Percentiles rank a stretch among this genome's conserved stretches.
Conservation (phyloP, 139 green algal species). For the Ostreobium quekettii region DNA sequence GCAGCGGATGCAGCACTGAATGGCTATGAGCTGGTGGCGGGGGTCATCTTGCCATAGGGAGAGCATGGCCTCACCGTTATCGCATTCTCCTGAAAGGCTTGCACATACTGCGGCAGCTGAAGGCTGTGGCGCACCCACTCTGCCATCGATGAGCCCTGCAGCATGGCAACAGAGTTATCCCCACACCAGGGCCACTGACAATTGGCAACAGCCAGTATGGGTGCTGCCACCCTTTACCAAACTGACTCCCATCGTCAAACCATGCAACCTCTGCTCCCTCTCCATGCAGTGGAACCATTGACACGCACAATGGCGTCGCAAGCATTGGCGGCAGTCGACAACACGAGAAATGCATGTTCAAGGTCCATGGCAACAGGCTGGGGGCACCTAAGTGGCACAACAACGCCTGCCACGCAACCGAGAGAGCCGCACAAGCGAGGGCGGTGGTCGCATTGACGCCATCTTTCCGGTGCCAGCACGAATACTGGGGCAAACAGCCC, state of each 20-base stretch:
- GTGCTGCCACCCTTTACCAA: no score
- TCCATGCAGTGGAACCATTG: not conserved
- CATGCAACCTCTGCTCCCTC: not conserved
- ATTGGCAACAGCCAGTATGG: not conserved
- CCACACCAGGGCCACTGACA: not conserved
- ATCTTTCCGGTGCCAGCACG: no score
- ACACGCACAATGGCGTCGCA: not conserved
- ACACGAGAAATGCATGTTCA: not conserved
- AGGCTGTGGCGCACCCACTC: slow-evolving; percentile 45
- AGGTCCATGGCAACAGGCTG: no score
- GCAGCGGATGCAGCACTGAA: no score
- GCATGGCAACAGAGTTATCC: not conserved
- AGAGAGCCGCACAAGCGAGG: no score
- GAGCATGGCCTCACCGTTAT: slow-evolving; percentile 30
- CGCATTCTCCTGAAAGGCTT: slow-evolving; percentile 32
- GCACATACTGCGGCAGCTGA: slow-evolving; percentile 38
- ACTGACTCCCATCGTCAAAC: not conserved
- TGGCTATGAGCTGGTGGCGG: no score
- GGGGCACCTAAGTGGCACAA: no score
- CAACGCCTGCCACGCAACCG: no score
- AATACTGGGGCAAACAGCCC: no score
- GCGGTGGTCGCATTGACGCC: no score
- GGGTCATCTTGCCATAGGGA: not conserved
- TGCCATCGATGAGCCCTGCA: slow-evolving; percentile 26
- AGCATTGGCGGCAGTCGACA: not conserved